Conservation (phyloP, 352 stramenopile species). For the Peronospora destructor region DNA sequence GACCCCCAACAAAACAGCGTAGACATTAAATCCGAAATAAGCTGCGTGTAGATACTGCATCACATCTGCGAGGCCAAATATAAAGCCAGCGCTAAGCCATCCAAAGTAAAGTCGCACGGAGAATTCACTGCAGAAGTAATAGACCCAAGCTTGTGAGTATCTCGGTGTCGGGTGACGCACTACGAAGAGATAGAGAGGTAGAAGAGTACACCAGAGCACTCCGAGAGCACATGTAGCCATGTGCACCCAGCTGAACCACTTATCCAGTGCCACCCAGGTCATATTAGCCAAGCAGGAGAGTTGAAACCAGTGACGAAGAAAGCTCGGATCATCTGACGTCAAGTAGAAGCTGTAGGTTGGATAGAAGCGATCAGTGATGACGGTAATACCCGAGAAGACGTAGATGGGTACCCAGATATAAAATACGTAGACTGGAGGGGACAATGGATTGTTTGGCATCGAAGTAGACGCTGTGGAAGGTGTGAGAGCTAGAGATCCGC, state of each 20-base stretch:
- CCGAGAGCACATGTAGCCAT: slow-evolving; percentile 47
- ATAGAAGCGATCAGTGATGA: slow-evolving; percentile 47
- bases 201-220: slow-evolving; percentile 49
- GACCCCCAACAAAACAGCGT: slow-evolving; percentile 33
- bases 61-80: slow-evolving; percentile 39
- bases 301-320: slow-evolving; percentile 48
- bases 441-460: slow-evolving; percentile 30
- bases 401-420: slow-evolving; percentile 57
- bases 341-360: slow-evolving; percentile 51
- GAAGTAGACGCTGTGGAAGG: slow-evolving; percentile 24
- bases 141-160: slow-evolving; percentile 36
- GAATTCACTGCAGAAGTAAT: slow-evolving; percentile 56
- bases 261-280: slow-evolving; percentile 37
- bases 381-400: slow-evolving; percentile 35
- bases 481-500: slow-evolving; percentile 15
- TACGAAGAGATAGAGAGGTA: slow-evolving; percentile 51
- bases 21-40: slow-evolving; percentile 45
- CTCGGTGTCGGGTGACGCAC: slow-evolving; percentile 42
- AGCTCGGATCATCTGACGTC: slow-evolving; percentile 38
- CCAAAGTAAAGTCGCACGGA: slow-evolving; percentile 50
- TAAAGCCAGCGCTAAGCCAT: slow-evolving; percentile 41
- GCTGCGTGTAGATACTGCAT: slow-evolving; percentile 40
- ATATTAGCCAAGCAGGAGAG: slow-evolving; percentile 48
- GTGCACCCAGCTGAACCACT: slow-evolving; percentile 51
- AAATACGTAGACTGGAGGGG: slow-evolving; percentile 39